Conservation (phyloP, 805 yeast species). For the Candida vaughaniae region DNA sequence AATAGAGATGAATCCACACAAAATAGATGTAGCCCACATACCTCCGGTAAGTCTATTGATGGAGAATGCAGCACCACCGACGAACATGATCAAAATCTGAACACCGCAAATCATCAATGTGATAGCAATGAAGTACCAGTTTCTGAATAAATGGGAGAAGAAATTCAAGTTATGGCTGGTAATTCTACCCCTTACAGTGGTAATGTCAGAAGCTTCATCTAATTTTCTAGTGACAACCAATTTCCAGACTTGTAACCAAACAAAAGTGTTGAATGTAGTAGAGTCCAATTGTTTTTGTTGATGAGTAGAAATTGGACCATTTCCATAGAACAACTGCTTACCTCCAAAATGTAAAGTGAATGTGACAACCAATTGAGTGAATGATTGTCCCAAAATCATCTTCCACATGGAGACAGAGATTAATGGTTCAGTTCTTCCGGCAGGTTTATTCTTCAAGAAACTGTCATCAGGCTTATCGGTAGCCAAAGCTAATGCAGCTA, state of each 20-base stretch:
- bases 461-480: conserved; percentile 93
- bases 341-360: conserved; percentile 84
- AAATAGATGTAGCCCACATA: conserved; percentile 86
- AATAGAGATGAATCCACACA: conserved; percentile 76
- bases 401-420: conserved; percentile 96
- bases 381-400: conserved; percentile 89
- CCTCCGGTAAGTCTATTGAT: conserved; percentile 75
- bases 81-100: conserved; percentile 90
- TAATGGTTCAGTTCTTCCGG: conserved; percentile 73
- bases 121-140: conserved; percentile 77
- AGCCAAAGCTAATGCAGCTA: conserved; percentile 96
- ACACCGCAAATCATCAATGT: conserved; percentile 73
- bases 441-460: conserved; percentile 77
- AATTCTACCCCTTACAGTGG: conserved; percentile 55
- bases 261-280: conserved; percentile 92
- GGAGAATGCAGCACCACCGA: conserved; percentile 95
- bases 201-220: conserved; percentile 79
- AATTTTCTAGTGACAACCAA: conserved; percentile 86
- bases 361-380: conserved; percentile 75
- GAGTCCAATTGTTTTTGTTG: conserved; percentile 66
- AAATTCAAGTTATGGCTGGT: conserved; percentile 71
- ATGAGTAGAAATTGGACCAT: conserved; percentile 33
- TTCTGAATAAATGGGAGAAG: conserved; percentile 76
- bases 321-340: conserved; percentile 46
- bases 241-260: conserved; percentile 96